Evolutionary conservation across 176 grass and related monocot species (phyloP).

Genomic region (Lolium multiflorum): DNA sequence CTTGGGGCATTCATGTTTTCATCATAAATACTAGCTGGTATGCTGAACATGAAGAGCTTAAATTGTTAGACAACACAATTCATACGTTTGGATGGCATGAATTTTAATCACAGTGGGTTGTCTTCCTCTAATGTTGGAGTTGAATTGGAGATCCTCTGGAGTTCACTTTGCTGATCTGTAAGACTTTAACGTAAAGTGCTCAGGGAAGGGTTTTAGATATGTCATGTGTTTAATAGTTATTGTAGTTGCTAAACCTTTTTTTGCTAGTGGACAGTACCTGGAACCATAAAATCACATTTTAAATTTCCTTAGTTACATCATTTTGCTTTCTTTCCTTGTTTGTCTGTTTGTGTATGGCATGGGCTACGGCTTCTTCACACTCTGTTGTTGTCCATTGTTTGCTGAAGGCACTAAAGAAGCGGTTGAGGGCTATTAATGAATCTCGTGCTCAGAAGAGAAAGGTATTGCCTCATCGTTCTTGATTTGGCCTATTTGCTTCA

Average conservation of each 20-base stretch:
- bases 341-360: slow-evolving; percentile 28
- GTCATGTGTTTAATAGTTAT: background rate
- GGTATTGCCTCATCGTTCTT: slow-evolving; percentile 49
- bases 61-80: background rate
- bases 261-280: background rate
- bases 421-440: slow-evolving; percentile 93
- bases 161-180: slow-evolving; percentile 18
- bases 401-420: slow-evolving; percentile 78
- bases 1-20: slow-evolving; percentile 15
- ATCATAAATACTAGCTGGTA: background rate
- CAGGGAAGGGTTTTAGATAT: background rate
- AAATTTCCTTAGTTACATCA: background rate
- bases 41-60: slow-evolving; percentile 10
- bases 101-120: slow-evolving; percentile 1
- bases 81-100: background rate
- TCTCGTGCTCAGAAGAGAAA: slow-evolving; percentile 98
- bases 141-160: background rate
- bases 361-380: slow-evolving; percentile 38
- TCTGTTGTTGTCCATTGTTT: slow-evolving; percentile 34
- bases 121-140: background rate
- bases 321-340: slow-evolving; percentile 1
- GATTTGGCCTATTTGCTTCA: slow-evolving; percentile 27
- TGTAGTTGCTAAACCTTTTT: slow-evolving; percentile 15
- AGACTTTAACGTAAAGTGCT: slow-evolving; percentile 1
- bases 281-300: slow-evolving; percentile 13